A percentile compares a stretch with the other conserved stretches of the same genome.
phyloP scores from a whole-genome alignment of 495 filamentous ascomycete genomes.

The Podospora didyma region DNA sequence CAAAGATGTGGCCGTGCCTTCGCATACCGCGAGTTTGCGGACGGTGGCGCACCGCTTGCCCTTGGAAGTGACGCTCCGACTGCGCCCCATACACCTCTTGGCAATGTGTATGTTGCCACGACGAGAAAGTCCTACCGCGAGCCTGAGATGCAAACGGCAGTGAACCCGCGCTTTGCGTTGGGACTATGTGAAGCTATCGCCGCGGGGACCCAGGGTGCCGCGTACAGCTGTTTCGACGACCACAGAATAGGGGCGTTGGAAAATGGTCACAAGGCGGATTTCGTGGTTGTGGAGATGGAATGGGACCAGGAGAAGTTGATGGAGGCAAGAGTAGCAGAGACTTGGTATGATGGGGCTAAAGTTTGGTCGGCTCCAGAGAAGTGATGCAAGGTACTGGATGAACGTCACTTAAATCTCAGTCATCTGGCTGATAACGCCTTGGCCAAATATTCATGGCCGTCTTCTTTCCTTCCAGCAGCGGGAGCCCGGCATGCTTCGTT shows the following conservation, averaged over 20 bases:
- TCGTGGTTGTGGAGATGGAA: slow-evolving; percentile 56
- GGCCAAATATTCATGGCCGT: slow-evolving; percentile 58
- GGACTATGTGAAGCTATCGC: slow-evolving; percentile 47
- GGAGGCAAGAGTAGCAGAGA: slow-evolving; percentile 48
- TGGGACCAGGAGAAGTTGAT: slow-evolving; percentile 49
- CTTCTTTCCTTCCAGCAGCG: slow-evolving; percentile 44
- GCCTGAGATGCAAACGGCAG: slow-evolving; percentile 39
- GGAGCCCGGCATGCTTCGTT: slow-evolving; percentile 48
- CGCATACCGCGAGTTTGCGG: slow-evolving; percentile 57
- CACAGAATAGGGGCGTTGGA: slow-evolving; percentile 45
- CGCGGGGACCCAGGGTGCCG: slow-evolving; percentile 54
- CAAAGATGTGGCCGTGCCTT: slow-evolving; percentile 53
- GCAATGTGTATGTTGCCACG: slow-evolving; percentile 57
- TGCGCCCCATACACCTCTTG: slow-evolving; percentile 51
- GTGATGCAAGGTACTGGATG: background rate
- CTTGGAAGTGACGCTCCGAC: slow-evolving; percentile 61
- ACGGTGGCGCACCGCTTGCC: slow-evolving; percentile 48
- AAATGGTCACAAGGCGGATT: slow-evolving; percentile 51
- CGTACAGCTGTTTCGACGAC: slow-evolving; percentile 57
- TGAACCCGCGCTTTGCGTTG: slow-evolving; percentile 53
- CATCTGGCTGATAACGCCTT: slow-evolving; percentile 29
- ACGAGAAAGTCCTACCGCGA: slow-evolving; percentile 53
- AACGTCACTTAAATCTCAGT: slow-evolving; percentile 1
- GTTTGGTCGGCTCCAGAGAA: slow-evolving; percentile 31
- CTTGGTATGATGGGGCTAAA: slow-evolving; percentile 51